Base-by-base conservation (phyloP, 306 rosid species). In the Ormosia emarginata region DNA sequence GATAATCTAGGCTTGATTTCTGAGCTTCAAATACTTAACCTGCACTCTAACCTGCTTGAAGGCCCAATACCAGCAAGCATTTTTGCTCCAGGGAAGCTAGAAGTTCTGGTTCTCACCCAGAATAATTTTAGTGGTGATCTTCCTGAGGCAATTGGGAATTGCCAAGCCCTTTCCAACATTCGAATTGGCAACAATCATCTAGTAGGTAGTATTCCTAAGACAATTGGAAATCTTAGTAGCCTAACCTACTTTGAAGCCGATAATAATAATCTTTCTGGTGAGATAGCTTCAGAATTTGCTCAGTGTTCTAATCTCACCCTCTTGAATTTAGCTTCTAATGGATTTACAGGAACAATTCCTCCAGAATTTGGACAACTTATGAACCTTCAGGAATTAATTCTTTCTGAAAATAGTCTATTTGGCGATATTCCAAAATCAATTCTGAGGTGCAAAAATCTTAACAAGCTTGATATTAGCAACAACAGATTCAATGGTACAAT, bases 201-300 rank as follows among this genome's bases (percentile, higher is more conserved):
- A 12, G 77, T 61, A 43, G 90, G 90, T 62, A 9, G 49, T 40
- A 77, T 87, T 78, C 90, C 90, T 40, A 80, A 80, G 78, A 83
- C 81, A 13, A 77, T 86, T 65, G 98, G 98, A 71, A 93, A 93
- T 83, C 84, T 93, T 71, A 96, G 93, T 83, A 85, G 99, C 88
- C 97, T 96, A 36, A 92, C 99, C 37, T 96, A 96, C 91, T 96
- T 96, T 79, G 99, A 96, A 87, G 99, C 95, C 1, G 97, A 96
- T 77, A 85, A 88, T 30, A 96, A 93, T 84, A 87, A 92, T 81
- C 94, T 96, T 73, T 96, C 98, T 30, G 98, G 97, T 39, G 91
- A 89, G 82, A 11, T 96, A 68, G 89, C 81, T 29, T 50, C 97
- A 1, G 91, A 92, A 66, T 91, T 96, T 79, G 77, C 98, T 8